Percentiles rank a stretch among this genome's conserved stretches.
These are phyloP conservation scores for Dujonia santamariae DNA, from an alignment of 1,139 yeast genomes.

Conservation along the genomic window DNA sequence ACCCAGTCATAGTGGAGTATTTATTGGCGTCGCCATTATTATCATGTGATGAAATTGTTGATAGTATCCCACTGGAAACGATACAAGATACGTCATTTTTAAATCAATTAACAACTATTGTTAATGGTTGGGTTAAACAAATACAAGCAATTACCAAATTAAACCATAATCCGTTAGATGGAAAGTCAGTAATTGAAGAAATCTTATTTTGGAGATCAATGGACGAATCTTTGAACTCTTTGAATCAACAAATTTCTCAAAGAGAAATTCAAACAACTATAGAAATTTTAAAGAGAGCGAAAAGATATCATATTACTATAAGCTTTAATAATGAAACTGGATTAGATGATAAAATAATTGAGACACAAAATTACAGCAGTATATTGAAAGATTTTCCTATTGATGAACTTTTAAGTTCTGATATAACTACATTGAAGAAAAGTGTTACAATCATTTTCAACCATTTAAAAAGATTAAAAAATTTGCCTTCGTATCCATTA, in stretches of 20 bases:
- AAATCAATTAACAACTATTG: constrained; percentile 63
- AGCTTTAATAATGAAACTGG: constrained; percentile 75
- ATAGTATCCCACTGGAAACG: constrained; percentile 22
- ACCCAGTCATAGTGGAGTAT: constrained; percentile 44
- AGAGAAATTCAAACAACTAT: constrained; percentile 58
- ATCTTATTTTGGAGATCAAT: constrained; percentile 76
- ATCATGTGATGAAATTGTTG: constrained; percentile 19
- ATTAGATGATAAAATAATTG: constrained; percentile 52
- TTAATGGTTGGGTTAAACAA: constrained; percentile 70
- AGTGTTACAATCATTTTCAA: constrained; percentile 50
- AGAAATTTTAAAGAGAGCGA: constrained; percentile 62
- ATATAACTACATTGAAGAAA: constrained; percentile 20
- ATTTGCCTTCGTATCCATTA: constrained; percentile 59
- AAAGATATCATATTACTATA: constrained; percentile 76
- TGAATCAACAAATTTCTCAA: constrained; percentile 57
- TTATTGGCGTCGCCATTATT: not conserved
- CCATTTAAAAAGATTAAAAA: constrained; percentile 62
- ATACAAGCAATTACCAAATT: constrained; percentile 58
- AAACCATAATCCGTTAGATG: constrained; percentile 51
- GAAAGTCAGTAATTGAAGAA: constrained; percentile 63
- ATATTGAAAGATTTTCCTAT: constrained; percentile 72
- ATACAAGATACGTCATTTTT: constrained; percentile 50
- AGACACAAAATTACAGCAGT: constrained; percentile 55
- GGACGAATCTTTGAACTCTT: constrained; percentile 57
- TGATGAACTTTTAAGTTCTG: constrained; percentile 48